These are phyloP conservation scores for Salix brachista DNA, from an alignment of 345 rosid species.

Conservation along the genomic window DNA sequence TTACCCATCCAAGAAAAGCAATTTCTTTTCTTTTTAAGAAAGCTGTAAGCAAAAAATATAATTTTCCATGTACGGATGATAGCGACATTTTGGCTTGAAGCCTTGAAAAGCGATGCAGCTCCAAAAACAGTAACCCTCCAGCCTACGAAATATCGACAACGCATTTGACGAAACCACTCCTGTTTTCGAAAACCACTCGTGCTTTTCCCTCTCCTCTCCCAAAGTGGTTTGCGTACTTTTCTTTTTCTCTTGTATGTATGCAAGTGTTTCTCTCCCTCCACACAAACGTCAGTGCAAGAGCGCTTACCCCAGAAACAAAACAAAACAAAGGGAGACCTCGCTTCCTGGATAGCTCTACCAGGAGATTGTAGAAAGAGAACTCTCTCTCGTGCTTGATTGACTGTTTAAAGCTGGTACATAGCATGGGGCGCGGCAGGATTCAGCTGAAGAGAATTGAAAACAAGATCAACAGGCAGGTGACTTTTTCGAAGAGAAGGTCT, in stretches of 20 bases:
- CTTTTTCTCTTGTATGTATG: background rate
- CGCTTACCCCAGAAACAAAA: background rate
- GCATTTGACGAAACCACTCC: slow-evolving; percentile 29
- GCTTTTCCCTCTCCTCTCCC: background rate
- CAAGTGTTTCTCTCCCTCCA: background rate
- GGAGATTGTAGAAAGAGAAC: too few relatives aligned
- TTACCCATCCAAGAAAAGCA: too few relatives aligned
- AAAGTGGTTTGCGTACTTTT: background rate
- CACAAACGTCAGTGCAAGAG: background rate
- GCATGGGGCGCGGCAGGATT: slow-evolving; percentile 43
- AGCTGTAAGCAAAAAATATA: too few relatives aligned
- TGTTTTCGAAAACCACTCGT: slow-evolving; percentile 15
- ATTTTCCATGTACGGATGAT: too few relatives aligned
- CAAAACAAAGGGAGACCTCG: too few relatives aligned
- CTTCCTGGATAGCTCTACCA: too few relatives aligned
- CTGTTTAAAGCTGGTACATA: background rate
- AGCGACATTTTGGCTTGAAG: too few relatives aligned
- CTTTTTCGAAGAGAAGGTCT: slow-evolving; percentile 54
- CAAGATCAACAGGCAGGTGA: slow-evolving; percentile 63
- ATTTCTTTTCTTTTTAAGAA: too few relatives aligned
- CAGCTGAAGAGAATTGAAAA: slow-evolving; percentile 64
- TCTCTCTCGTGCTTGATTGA: too few relatives aligned
- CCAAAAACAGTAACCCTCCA: too few relatives aligned
- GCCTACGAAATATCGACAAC: slow-evolving; percentile 42
- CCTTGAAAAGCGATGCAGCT: too few relatives aligned